Base-by-base conservation (phyloP, 75 land plant genomes). In the Sequoiadendron giganteum region DNA sequence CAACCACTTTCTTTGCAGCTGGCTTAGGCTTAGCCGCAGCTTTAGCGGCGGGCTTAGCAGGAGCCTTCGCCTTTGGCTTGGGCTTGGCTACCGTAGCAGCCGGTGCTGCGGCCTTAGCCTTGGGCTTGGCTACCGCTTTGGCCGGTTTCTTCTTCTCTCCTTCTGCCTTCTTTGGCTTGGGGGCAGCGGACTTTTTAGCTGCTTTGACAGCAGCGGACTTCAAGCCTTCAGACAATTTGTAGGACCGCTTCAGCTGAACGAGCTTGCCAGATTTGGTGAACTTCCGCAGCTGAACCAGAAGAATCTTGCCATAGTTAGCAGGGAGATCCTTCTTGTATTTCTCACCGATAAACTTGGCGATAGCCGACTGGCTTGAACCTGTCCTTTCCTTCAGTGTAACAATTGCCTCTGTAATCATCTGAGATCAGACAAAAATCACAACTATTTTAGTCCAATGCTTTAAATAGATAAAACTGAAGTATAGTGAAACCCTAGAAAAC, bases 361-460 rank as follows among this genome's bases (percentile, higher is more conserved):
- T 91, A 39, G 87, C 88, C 65, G 48, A 65, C 90, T 91, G 90
- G 81, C 93, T 92, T 8, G 93, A 92, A 19, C 93, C 93, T 10
- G 89, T 91, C 6, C 93, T 86, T 86, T 92, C 93, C 90, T 92
- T 92, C 80, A 92, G 73, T 34, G 90, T 79, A 10, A 73, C 4
- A 61, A 91, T 92, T 38, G 92, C 92, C 34, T 92, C 93, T 75
- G 81, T 81, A 34, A 92, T 86, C 93, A 92, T 92, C 86, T 88
- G 75, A 14, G 6, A 34, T 28, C 47, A 34, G 5, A 79, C 28
- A 30, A 42, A 81, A 21, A 38, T 19, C 5, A 1, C 3, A 19
- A 16, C 18, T 21, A 84, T 85, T 49, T 32, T 9, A 28, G 15
- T 34, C 11, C 40, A 21, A 58, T 14, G 25, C 40, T 40, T 16